phyloP scores from a whole-genome alignment of 2,329 filamentous ascomycete species.

The Claviceps sp. region DNA sequence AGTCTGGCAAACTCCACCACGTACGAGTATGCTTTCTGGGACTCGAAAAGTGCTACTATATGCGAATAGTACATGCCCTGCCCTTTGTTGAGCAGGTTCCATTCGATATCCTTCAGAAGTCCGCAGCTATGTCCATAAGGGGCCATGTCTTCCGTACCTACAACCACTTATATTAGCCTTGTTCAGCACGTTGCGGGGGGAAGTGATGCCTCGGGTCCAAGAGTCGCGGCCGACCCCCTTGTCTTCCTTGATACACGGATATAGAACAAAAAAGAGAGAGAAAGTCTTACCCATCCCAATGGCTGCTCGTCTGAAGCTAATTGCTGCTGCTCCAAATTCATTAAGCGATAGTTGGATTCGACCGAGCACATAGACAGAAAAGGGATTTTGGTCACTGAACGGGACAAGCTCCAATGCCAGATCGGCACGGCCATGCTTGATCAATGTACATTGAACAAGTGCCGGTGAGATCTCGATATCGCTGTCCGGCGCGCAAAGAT shows the following conservation, averaged over 20 bases:
- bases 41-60: constrained; percentile 70
- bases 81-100: constrained; percentile 55
- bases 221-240: no score
- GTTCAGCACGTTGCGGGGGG: neutral
- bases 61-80: constrained; percentile 78
- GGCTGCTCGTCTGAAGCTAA: constrained; percentile 70
- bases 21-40: constrained; percentile 60
- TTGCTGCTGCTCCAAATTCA: constrained; percentile 59
- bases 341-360: constrained; percentile 62
- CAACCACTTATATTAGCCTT: neutral
- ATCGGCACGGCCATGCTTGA: constrained; percentile 46
- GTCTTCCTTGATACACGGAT: neutral
- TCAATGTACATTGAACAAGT: constrained; percentile 47
- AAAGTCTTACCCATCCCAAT: constrained; percentile 60
- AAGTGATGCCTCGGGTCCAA: neutral
- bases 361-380: constrained; percentile 71
- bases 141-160: constrained; percentile 33
- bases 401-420: constrained; percentile 42
- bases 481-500: constrained; percentile 51
- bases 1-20: constrained; percentile 74
- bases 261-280: neutral
- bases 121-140: constrained; percentile 44
- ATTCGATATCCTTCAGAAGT: constrained; percentile 65
- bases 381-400: constrained; percentile 44
- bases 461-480: constrained; percentile 50